Evolutionary conservation across 208 protist species (phyloP).

Genomic region (Leishmania braziliensis): DNA sequence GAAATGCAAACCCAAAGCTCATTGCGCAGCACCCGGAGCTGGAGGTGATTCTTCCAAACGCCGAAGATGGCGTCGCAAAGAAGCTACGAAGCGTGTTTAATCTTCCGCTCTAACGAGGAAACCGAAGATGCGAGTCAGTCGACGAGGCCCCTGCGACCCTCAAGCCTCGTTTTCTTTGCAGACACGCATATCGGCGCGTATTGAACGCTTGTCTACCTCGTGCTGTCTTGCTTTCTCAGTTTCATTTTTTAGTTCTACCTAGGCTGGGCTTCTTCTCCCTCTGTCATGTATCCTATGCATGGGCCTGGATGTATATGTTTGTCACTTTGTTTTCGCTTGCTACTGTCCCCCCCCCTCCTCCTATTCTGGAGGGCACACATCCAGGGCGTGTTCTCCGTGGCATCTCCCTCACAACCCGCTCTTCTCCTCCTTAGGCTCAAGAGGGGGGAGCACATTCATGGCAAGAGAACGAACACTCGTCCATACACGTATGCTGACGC

Average conservation of each 20-base stretch:
- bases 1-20: constrained; percentile 46
- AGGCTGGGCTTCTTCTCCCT: no score
- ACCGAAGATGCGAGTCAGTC: background rate
- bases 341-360: background rate
- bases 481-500: no score
- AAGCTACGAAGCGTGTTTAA: constrained; percentile 53
- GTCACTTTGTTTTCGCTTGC: background rate
- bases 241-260: no score
- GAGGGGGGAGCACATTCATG: background rate
- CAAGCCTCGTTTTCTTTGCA: background rate
- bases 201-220: background rate
- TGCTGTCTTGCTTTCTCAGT: background rate
- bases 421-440: background rate
- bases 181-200: background rate
- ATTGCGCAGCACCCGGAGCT: constrained; percentile 36
- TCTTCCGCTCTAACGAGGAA: constrained; percentile 1
- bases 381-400: background rate
- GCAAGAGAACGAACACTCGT: background rate
- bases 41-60: constrained; percentile 46
- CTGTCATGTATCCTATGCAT: background rate
- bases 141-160: background rate
- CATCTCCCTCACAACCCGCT: background rate
- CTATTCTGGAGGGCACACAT: background rate
- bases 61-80: constrained; percentile 48
- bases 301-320: background rate